phyloP scores from a whole-genome alignment of 208 protist species.

The Wallacemonas sp. region DNA sequence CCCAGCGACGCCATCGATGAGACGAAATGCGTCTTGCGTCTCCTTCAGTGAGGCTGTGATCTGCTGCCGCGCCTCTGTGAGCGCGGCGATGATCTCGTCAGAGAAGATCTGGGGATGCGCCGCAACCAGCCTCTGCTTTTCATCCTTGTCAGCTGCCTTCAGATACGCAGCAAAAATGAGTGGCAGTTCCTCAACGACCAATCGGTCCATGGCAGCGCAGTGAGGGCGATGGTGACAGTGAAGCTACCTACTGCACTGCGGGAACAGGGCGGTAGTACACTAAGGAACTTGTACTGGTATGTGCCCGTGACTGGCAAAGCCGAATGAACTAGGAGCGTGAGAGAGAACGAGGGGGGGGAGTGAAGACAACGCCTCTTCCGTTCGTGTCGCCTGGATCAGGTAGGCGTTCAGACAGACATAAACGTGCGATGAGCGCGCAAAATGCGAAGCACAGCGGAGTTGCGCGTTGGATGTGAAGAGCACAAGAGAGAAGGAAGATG shows the following conservation, averaged over 20 bases:
- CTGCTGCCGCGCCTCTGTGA: slow-evolving; percentile 33
- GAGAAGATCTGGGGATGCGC: slow-evolving; percentile 2
- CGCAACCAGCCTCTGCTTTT: neutral
- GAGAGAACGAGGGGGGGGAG: no score
- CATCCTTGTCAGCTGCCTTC: neutral
- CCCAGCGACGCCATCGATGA: slow-evolving; percentile 46
- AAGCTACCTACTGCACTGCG: no score
- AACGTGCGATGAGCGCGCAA: no score
- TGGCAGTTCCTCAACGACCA: slow-evolving; percentile 7
- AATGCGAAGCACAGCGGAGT: neutral
- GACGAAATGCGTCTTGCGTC: slow-evolving; percentile 31
- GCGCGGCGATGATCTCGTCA: slow-evolving; percentile 34
- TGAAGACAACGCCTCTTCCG: no score
- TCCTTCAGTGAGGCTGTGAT: slow-evolving; percentile 34
- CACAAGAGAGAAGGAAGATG: no score
- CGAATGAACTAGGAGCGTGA: slow-evolving; percentile 10
- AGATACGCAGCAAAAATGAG: slow-evolving; percentile 8
- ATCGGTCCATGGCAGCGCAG: neutral
- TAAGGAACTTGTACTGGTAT: no score
- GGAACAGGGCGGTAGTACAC: no score
- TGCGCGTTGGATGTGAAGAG: no score
- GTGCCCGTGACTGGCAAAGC: neutral
- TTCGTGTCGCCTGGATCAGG: no score
- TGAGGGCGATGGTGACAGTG: neutral
- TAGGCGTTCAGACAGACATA: no score